phyloP scores from a whole-genome alignment of 495 filamentous ascomycete genomes.

The Thozetella sp. region DNA sequence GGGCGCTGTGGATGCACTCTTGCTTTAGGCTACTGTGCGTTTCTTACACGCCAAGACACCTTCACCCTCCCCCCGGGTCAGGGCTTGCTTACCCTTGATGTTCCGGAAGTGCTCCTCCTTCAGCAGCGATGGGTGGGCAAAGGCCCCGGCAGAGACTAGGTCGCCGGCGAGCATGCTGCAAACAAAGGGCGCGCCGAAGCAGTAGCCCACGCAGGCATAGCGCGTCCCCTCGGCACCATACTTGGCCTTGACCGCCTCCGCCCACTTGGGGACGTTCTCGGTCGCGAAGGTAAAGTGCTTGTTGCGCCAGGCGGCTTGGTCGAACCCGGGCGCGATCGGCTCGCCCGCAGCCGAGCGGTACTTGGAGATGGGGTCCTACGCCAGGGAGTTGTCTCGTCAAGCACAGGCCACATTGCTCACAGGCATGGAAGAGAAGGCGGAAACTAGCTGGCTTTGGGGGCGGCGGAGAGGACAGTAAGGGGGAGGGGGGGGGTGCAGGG shows the following conservation, averaged over 20 bases:
- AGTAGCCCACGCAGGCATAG: conserved; percentile 40
- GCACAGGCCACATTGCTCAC: neutral
- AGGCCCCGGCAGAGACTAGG: conserved; percentile 30
- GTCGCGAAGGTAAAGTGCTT: conserved; percentile 36
- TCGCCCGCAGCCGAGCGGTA: conserved; percentile 31
- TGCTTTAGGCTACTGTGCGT: no score
- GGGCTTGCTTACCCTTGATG: conserved; percentile 21
- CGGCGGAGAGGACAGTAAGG: no score
- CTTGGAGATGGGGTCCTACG: conserved; percentile 39
- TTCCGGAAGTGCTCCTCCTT: conserved; percentile 35
- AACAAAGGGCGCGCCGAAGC: conserved; percentile 44
- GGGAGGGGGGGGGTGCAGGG: no score
- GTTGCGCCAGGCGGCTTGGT: conserved; percentile 38
- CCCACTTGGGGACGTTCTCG: conserved; percentile 34
- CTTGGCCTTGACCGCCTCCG: conserved; percentile 20
- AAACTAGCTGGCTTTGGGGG: no score
- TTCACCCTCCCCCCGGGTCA: no score
- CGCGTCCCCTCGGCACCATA: conserved; percentile 29
- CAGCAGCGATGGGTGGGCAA: conserved; percentile 41
- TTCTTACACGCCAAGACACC: no score
- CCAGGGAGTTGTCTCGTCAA: neutral
- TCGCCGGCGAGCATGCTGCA: conserved; percentile 26
- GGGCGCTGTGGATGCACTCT: no score
- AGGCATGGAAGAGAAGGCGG: neutral
- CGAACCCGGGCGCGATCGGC: conserved; percentile 27